These are phyloP conservation scores for Tolypocladium paradoxum DNA, from an alignment of 2,329 filamentous ascomycete species.

Conservation along the genomic window DNA sequence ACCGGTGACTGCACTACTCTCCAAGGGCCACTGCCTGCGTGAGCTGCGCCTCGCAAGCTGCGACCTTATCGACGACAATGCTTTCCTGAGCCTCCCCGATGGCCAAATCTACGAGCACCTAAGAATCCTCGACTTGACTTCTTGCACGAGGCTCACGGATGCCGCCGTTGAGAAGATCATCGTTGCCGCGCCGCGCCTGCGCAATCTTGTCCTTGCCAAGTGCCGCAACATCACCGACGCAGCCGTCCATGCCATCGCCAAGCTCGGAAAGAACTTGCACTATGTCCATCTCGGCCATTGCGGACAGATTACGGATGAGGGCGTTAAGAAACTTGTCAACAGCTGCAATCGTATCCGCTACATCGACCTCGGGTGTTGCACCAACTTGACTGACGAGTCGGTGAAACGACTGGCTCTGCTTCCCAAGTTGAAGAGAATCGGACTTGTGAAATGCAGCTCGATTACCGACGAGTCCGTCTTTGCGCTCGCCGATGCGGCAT, in stretches of 20 bases:
- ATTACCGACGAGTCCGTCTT: slow-evolving; percentile 88
- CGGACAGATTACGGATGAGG: slow-evolving; percentile 77
- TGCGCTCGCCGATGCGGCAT: slow-evolving; percentile 64
- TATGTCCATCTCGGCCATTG: slow-evolving; percentile 96
- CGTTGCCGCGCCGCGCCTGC: slow-evolving; percentile 70
- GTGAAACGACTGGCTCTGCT: slow-evolving; percentile 74
- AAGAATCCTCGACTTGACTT: slow-evolving; percentile 87
- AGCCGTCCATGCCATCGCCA: slow-evolving; percentile 77
- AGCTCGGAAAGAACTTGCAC: slow-evolving; percentile 88
- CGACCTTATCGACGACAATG: slow-evolving; percentile 72
- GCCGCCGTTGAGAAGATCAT: slow-evolving; percentile 83
- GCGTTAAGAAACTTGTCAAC: slow-evolving; percentile 74
- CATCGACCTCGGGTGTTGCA: slow-evolving; percentile 95
- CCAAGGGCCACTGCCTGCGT: slow-evolving; percentile 70
- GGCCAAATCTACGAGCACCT: slow-evolving; percentile 71
- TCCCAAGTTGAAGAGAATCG: slow-evolving; percentile 89
- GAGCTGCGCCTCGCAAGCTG: slow-evolving; percentile 84
- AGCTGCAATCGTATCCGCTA: slow-evolving; percentile 90
- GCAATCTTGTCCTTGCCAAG: slow-evolving; percentile 90
- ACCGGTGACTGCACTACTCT: slow-evolving; percentile 71
- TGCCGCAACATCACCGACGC: slow-evolving; percentile 86
- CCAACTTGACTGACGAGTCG: slow-evolving; percentile 75
- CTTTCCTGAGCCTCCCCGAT: slow-evolving; percentile 68
- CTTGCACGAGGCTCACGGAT: slow-evolving; percentile 75
- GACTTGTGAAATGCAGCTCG: slow-evolving; percentile 81